Conservation (phyloP, 1,284 basidiomycete genomes). For the Cerioporus squamosus region DNA sequence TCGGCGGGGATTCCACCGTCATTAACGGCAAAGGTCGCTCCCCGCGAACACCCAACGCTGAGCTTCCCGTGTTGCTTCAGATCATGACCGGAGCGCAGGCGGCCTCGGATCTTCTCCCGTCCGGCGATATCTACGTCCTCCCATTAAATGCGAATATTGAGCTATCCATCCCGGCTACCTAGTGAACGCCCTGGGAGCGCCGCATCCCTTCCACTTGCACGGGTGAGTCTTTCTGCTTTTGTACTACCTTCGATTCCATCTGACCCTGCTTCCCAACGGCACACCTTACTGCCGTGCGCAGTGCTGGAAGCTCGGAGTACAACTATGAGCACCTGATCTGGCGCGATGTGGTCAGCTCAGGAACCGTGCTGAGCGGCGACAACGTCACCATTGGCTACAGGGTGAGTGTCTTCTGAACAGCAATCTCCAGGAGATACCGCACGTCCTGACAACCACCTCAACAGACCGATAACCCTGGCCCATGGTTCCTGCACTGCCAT, state of each 20-base stretch:
- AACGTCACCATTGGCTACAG: constrained; percentile 35
- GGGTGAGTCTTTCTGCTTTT: constrained; percentile 28
- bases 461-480: constrained; percentile 30
- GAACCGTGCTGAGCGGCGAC: constrained; percentile 17
- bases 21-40: constrained; percentile 54
- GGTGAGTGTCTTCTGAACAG: constrained; percentile 10
- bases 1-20: constrained; percentile 39
- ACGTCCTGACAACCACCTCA: background rate
- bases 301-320: constrained; percentile 29
- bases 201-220: constrained; percentile 47
- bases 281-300: constrained; percentile 32
- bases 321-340: constrained; percentile 45
- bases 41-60: constrained; percentile 12
- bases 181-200: constrained; percentile 27
- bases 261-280: constrained; percentile 10
- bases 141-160: constrained; percentile 39
- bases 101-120: constrained; percentile 35
- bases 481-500: constrained; percentile 32
- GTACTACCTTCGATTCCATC: background rate
- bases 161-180: constrained; percentile 37
- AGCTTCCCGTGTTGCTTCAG: constrained; percentile 41
- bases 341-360: constrained; percentile 34
- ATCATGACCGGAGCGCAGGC: constrained; percentile 38
- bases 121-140: constrained; percentile 35
- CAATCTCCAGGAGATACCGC: background rate